Evolutionary conservation across 192 early-diverging fungal genomes (phyloP).

Genomic region (Spinellus fusiger): DNA sequence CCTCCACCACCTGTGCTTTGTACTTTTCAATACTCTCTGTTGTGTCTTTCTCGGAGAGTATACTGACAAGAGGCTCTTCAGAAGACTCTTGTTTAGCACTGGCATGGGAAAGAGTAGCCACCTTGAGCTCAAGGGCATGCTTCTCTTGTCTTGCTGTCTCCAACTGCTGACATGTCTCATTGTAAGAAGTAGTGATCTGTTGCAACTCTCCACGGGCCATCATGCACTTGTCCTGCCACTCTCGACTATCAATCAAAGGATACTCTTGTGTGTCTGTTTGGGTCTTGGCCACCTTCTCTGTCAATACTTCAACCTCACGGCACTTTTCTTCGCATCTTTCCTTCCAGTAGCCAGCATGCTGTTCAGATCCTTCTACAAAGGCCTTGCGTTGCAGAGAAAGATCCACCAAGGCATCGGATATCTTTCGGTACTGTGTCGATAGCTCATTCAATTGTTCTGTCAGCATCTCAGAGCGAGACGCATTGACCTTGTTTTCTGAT

Average conservation of each 20-base stretch:
- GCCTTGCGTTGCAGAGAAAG: neutral
- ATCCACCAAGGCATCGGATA: neutral
- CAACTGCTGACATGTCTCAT: neutral
- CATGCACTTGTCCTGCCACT: slow-evolving; percentile 1
- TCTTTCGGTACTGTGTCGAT: neutral
- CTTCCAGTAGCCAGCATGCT: neutral
- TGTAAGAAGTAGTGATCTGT: neutral
- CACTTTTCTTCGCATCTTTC: neutral
- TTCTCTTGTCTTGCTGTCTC: neutral
- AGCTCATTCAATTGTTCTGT: neutral
- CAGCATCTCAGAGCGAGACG: neutral
- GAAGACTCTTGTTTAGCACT: neutral
- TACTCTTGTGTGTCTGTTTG: neutral
- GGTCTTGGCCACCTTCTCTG: neutral
- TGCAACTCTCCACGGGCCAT: neutral
- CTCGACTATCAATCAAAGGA: neutral
- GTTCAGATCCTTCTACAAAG: neutral
- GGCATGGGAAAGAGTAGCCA: neutral
- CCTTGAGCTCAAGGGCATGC: neutral
- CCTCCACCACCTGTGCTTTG: neutral
- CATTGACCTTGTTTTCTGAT: neutral
- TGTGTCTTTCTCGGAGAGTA: neutral
- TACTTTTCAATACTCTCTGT: no score
- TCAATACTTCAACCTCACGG: neutral
- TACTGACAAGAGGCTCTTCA: neutral